A percentile compares a stretch with the other conserved stretches of the same genome.
Evolutionary conservation across 2,329 filamentous ascomycete species (phyloP).

Genomic region (Cordyceps tenuipes): DNA sequence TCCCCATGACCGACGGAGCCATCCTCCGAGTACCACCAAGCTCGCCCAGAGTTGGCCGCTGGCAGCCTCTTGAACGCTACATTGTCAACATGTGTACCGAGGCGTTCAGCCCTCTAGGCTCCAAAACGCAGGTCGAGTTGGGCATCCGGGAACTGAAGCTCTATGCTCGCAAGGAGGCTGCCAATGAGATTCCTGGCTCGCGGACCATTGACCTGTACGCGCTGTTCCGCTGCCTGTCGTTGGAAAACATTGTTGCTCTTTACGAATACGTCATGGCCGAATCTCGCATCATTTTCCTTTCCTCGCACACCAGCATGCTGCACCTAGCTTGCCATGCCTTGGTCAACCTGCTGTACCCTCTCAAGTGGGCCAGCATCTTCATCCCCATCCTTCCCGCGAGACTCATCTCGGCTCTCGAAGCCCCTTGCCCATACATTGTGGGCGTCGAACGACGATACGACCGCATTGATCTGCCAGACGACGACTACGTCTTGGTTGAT

Average conservation of each 20-base stretch:
- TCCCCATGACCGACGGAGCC: constrained; percentile 87
- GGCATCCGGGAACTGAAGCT: constrained; percentile 81
- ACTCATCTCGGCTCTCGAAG: constrained; percentile 82
- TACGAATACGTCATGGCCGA: constrained; percentile 92
- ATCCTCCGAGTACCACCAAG: constrained; percentile 77
- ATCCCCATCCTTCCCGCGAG: constrained; percentile 86
- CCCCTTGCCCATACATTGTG: constrained; percentile 93
- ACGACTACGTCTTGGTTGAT: constrained; percentile 93
- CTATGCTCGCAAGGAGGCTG: constrained; percentile 86
- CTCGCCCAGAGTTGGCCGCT: constrained; percentile 83
- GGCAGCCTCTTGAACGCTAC: constrained; percentile 94
- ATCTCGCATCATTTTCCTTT: constrained; percentile 91
- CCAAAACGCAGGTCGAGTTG: constrained; percentile 92
- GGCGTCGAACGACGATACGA: constrained; percentile 92
- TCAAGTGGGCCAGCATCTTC: constrained; percentile 90
- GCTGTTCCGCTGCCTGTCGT: constrained; percentile 79
- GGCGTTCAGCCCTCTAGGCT: constrained; percentile 83
- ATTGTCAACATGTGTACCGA: constrained; percentile 96
- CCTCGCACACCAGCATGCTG: constrained; percentile 92
- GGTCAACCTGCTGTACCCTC: constrained; percentile 74
- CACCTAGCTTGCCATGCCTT: constrained; percentile 88
- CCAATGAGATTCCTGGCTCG: constrained; percentile 87
- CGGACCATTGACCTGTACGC: constrained; percentile 89
- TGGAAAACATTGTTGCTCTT: constrained; percentile 84
- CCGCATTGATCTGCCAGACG: constrained; percentile 75